phyloP scores from a whole-genome alignment of 352 stramenopile genomes.

The Halophytophthora polymorphica region DNA sequence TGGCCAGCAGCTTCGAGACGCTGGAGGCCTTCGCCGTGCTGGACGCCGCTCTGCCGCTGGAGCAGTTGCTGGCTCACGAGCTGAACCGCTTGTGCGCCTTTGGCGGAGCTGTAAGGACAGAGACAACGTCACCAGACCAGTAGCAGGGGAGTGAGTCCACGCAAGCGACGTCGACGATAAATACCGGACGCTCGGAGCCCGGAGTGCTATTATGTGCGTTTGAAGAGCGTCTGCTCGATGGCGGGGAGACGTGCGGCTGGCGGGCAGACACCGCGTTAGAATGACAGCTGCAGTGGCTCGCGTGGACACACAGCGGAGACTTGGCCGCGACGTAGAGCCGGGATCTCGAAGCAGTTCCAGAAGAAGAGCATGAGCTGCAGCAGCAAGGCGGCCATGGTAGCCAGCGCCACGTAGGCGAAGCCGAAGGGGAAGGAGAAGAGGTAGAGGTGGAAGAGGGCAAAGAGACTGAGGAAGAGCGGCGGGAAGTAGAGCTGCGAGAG shows the following conservation, averaged over 20 bases:
- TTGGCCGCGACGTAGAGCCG: constrained; percentile 41
- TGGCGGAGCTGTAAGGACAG: constrained; percentile 19
- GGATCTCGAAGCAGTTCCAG: constrained; percentile 67
- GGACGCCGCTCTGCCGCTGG: constrained; percentile 27
- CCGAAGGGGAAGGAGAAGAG: constrained; percentile 93
- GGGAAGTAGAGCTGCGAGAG: constrained; percentile 85
- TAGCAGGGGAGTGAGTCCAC: not conserved
- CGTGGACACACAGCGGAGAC: constrained; percentile 31
- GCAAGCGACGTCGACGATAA: no score
- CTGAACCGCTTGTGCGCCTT: constrained; percentile 39
- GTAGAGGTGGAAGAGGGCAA: constrained; percentile 95
- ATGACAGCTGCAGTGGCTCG: constrained; percentile 25
- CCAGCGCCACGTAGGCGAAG: constrained; percentile 89
- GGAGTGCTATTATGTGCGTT: no score
- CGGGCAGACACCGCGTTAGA: constrained; percentile 1
- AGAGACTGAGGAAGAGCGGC: constrained; percentile 91
- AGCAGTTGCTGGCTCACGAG: constrained; percentile 34
- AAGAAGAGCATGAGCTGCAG: constrained; percentile 68
- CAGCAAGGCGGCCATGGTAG: constrained; percentile 30
- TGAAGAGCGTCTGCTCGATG: no score
- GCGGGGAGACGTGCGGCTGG: no score
- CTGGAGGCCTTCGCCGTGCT: constrained; percentile 40
- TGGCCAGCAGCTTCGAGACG: constrained; percentile 46
- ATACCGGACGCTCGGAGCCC: no score
- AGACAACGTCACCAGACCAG: not conserved